Percentiles rank a stretch among this genome's conserved stretches.
These are phyloP conservation scores for Lecanoromycetidae sp. DNA, from an alignment of 2,329 filamentous ascomycete species.

Conservation along the genomic window DNA sequence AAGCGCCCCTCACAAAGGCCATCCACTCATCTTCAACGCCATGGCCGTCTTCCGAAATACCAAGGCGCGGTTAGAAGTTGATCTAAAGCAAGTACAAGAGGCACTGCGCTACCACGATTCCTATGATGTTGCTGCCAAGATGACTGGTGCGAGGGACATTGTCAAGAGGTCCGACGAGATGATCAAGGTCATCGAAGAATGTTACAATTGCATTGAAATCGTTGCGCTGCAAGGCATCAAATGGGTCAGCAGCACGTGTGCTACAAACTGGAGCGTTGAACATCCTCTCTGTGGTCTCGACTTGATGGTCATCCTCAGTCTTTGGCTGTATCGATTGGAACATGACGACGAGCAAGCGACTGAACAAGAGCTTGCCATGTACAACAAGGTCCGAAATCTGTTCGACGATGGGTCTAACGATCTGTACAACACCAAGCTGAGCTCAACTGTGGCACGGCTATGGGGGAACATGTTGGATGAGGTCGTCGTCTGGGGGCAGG, in stretches of 20 bases:
- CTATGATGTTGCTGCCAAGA: slow-evolving; percentile 90
- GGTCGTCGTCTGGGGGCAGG: slow-evolving; percentile 98
- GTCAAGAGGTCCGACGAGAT: slow-evolving; percentile 93
- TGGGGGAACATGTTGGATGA: slow-evolving; percentile 99
- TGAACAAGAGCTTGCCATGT: slow-evolving; percentile 76
- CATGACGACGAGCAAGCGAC: slow-evolving; percentile 89
- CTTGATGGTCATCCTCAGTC: slow-evolving; percentile 90
- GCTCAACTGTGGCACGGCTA: slow-evolving; percentile 85
- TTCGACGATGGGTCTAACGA: slow-evolving; percentile 87
- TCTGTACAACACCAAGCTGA: slow-evolving; percentile 68
- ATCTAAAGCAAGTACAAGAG: slow-evolving; percentile 91
- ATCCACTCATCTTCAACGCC: slow-evolving; percentile 94
- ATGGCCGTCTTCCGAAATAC: slow-evolving; percentile 96
- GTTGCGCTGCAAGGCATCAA: slow-evolving; percentile 87
- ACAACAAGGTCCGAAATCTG: slow-evolving; percentile 79
- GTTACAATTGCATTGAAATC: slow-evolving; percentile 95
- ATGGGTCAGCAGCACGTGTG: slow-evolving; percentile 95
- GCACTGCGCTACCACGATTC: slow-evolving; percentile 93
- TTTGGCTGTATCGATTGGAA: slow-evolving; percentile 98
- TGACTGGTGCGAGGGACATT: slow-evolving; percentile 86
- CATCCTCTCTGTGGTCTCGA: slow-evolving; percentile 94
- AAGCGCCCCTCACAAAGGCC: slow-evolving; percentile 88
- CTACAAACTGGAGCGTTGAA: slow-evolving; percentile 98
- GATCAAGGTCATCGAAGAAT: slow-evolving; percentile 97
- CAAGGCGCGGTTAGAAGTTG: slow-evolving; percentile 80